Base-by-base conservation (phyloP, 805 yeast genomes). In the Sugiyamaella valdiviana region DNA sequence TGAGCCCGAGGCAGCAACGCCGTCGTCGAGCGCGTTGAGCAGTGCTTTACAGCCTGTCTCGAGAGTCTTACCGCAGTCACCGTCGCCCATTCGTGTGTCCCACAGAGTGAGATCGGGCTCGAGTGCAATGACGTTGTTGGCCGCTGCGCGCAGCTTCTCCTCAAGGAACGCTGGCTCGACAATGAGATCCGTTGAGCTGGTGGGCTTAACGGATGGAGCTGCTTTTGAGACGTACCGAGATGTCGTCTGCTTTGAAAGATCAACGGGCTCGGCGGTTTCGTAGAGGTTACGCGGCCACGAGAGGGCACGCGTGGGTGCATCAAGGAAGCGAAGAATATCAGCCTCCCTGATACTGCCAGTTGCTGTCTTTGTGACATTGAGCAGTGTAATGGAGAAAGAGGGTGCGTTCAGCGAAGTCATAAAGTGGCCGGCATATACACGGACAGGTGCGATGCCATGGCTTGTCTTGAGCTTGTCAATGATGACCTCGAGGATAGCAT, bases 31-130 rank as follows among this genome's bases (percentile, higher is more conserved):
- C 17, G 78, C 76, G 5, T 72, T 68, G 35, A 79, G 65, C 37
- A 89, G 76, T 0, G 84, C 87, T 46, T 80, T 72, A 32, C 87
- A 88, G 35, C 96, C 96, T 22, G 79, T 75, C 10, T 82, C 87
- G 50, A 89, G 69, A 0, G 96, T 89, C 57, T 86, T 90, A 29
- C 97, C 97, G 68, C 96, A 89, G 63, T 89, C 97, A 57, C 97
- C 97, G 65, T 89, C 97, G 51, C 97, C 97, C 3, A 89, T 95
- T 53, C 79, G 74, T 2, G 93, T 83, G 61, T 89, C 97, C 58
- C 85, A 80, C 45, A 78, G 75, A 0, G 96, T 89, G 59, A 89
- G 82, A 58, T 80, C 77, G 2, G 95, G 93, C 66, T 89, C 96
- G 10, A 75, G 74, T 10, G 73, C 69, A 39, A 83, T 70, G 6